These are phyloP conservation scores for Allium sativum DNA, from an alignment of 106 monocot genomes.

Conservation along the genomic window DNA sequence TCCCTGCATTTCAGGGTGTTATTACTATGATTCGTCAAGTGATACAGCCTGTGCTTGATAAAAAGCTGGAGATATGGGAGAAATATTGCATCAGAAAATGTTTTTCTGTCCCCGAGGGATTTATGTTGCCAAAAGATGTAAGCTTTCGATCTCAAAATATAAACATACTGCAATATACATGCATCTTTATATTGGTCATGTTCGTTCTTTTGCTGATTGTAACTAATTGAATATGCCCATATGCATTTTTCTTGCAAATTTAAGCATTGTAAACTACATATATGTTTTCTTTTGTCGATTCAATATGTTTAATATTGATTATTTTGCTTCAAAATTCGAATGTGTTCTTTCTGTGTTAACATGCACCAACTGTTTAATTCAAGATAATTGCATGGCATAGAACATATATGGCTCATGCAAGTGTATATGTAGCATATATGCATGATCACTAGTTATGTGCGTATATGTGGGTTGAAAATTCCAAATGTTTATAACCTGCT, in stretches of 20 bases:
- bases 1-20: conserved; percentile 33
- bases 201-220: not conserved
- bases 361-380: too few relatives aligned
- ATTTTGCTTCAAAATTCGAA: not conserved
- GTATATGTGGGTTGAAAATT: too few relatives aligned
- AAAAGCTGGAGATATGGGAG: conserved; percentile 57
- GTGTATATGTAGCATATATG: too few relatives aligned
- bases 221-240: not conserved
- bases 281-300: not conserved
- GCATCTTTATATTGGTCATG: not conserved
- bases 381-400: too few relatives aligned
- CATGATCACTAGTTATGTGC: too few relatives aligned
- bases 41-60: conserved; percentile 37
- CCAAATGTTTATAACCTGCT: too few relatives aligned
- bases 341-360: not conserved
- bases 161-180: too few relatives aligned
- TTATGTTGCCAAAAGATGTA: conserved; percentile 41
- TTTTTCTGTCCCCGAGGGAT: conserved; percentile 69
- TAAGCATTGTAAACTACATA: not conserved
- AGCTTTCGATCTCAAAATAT: conserved; percentile 5
- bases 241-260: not conserved
- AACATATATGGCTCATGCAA: too few relatives aligned
- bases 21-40: conserved; percentile 24
- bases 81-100: conserved; percentile 57
- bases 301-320: not conserved